phyloP scores from a whole-genome alignment of 441 rosid species.

The Lepidium campestre region DNA sequence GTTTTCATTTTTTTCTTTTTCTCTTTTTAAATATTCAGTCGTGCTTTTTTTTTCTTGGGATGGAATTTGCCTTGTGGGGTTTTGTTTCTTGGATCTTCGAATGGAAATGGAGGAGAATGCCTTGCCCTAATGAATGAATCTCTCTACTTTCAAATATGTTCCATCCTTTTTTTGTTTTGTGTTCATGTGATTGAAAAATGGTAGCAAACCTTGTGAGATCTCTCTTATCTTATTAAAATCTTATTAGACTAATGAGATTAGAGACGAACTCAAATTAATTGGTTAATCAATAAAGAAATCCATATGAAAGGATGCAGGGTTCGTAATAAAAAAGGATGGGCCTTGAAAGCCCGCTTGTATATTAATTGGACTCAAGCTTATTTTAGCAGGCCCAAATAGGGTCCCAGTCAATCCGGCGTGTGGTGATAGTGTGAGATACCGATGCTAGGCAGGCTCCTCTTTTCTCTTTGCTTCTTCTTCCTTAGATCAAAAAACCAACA shows the following conservation, averaged over 20 bases:
- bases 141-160: constrained; percentile 1
- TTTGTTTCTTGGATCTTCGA: constrained; percentile 15
- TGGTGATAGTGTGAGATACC: constrained; percentile 21
- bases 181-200: background rate
- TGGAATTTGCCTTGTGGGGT: constrained; percentile 12
- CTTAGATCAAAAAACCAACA: constrained; percentile 5
- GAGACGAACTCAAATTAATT: too few relatives aligned
- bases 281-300: too few relatives aligned
- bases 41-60: constrained; percentile 9
- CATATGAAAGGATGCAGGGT: too few relatives aligned
- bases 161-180: background rate
- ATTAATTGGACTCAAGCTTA: background rate
- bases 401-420: constrained; percentile 8
- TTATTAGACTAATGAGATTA: too few relatives aligned
- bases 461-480: background rate
- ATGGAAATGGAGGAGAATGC: background rate
- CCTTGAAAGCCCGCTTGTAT: too few relatives aligned
- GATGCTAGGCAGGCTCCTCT: background rate
- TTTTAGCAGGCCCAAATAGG: background rate
- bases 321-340: too few relatives aligned
- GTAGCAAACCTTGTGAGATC: background rate
- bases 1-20: background rate
- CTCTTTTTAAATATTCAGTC: background rate
- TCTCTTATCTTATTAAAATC: too few relatives aligned
- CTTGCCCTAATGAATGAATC: constrained; percentile 8